Evolutionary conservation across 106 monocot species (phyloP).

Genomic region (Xerophyta viscosa): DNA sequence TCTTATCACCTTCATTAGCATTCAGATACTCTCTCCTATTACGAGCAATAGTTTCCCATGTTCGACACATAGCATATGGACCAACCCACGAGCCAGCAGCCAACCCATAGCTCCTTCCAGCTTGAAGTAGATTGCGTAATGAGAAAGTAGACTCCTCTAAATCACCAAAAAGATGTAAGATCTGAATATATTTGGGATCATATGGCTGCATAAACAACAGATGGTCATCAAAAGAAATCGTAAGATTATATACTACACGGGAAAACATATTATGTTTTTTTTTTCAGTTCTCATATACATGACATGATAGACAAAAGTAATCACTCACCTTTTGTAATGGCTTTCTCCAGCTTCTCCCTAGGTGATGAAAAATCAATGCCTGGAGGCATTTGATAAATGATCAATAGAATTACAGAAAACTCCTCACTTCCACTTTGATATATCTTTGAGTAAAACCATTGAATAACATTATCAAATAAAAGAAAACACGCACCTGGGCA

Average conservation of each 20-base stretch:
- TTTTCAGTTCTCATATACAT: too few relatives aligned
- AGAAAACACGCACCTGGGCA: conserved; percentile 60
- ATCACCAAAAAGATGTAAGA: conserved; percentile 87
- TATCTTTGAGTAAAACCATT: neutral
- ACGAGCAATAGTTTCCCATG: conserved; percentile 76
- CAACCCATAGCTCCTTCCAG: conserved; percentile 82
- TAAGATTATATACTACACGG: conserved; percentile 20
- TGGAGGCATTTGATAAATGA: conserved; percentile 15
- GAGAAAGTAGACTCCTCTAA: conserved; percentile 54
- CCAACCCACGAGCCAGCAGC: conserved; percentile 92
- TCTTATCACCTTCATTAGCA: conserved; percentile 15
- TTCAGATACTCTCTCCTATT: conserved; percentile 17
- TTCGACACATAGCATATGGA: conserved; percentile 97
- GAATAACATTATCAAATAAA: neutral
- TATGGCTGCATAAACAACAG: conserved; percentile 73
- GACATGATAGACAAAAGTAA: neutral
- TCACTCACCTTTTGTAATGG: conserved; percentile 68
- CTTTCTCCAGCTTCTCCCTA: conserved; percentile 92
- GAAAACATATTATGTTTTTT: conserved; percentile 13
- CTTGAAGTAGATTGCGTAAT: conserved; percentile 82
- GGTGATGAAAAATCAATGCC: conserved; percentile 80
- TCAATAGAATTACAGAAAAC: neutral
- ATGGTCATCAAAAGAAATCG: conserved; percentile 27
- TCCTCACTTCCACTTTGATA: too few relatives aligned
- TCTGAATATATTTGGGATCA: conserved; percentile 54